Conservation (phyloP, 2,329 filamentous ascomycete genomes). For the Paramyrothecium roridum region DNA sequence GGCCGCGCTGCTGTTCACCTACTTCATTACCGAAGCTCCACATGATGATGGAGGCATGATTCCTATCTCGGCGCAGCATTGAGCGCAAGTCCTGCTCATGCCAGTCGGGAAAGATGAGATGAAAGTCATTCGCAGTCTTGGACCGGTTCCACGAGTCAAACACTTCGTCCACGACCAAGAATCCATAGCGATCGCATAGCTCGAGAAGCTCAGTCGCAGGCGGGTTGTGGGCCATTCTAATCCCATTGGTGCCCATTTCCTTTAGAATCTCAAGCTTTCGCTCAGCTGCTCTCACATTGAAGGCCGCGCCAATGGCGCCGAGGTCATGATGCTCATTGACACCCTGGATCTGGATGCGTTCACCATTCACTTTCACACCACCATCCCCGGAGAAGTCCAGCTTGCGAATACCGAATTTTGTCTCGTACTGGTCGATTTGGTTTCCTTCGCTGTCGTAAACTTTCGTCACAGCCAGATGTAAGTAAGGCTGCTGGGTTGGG, state of each 20-base stretch:
- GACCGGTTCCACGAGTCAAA: conserved; percentile 48
- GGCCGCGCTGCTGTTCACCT: conserved; percentile 36
- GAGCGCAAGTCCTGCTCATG: conserved; percentile 48
- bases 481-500: conserved; percentile 40
- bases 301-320: conserved; percentile 46
- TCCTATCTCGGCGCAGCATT: conserved; percentile 51
- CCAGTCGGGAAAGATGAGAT: conserved; percentile 50
- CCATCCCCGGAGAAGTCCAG: conserved; percentile 34
- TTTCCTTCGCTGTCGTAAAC: conserved; percentile 19
- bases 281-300: conserved; percentile 44
- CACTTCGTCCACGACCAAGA: conserved; percentile 51
- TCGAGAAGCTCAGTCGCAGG: conserved; percentile 48
- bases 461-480: conserved; percentile 43
- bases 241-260: conserved; percentile 46
- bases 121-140: conserved; percentile 47
- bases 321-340: conserved; percentile 50
- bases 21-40: conserved; percentile 57
- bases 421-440: conserved; percentile 42
- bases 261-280: conserved; percentile 46
- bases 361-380: conserved; percentile 44
- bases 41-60: conserved; percentile 48
- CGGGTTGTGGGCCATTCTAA: conserved; percentile 52
- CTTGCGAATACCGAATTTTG: conserved; percentile 45
- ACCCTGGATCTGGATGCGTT: conserved; percentile 40
- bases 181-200: conserved; percentile 44